Percentiles rank a stretch among this genome's conserved stretches.
These are phyloP conservation scores for Dothistroma septosporum DNA, from an alignment of 2,329 filamentous ascomycete species.

Conservation along the genomic window DNA sequence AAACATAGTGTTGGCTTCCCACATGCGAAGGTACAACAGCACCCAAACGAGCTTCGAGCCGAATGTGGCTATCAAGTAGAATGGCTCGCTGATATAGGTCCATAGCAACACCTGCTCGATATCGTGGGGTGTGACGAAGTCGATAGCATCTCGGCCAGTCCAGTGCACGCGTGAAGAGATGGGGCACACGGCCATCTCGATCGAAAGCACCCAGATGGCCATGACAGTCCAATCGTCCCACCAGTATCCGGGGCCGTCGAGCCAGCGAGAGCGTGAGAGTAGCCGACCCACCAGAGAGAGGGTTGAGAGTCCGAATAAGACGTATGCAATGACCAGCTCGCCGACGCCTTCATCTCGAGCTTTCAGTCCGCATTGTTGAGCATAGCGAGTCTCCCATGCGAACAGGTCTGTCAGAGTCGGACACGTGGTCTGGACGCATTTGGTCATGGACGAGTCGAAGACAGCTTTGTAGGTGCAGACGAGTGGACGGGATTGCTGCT, in stretches of 20 bases:
- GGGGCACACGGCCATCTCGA: conserved; percentile 8
- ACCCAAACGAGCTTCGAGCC: conserved; percentile 13
- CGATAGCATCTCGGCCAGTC: conserved; percentile 10
- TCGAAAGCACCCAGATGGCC: conserved; percentile 3
- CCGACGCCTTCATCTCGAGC: conserved; percentile 3
- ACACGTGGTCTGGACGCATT: conserved; percentile 10
- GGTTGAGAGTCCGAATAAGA: conserved; percentile 6
- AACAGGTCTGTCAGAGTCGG: conserved; percentile 9
- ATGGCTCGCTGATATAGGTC: conserved; percentile 14
- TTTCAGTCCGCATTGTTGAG: conserved; percentile 6
- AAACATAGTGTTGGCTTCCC: conserved; percentile 17
- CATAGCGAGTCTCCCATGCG: conserved; percentile 15
- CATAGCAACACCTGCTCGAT: background rate
- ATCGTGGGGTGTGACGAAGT: background rate
- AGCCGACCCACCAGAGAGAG: conserved; percentile 8
- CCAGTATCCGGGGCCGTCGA: conserved; percentile 16
- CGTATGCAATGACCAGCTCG: conserved; percentile 6
- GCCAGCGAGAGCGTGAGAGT: conserved; percentile 6
- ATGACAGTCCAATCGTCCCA: conserved; percentile 14
- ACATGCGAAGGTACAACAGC: conserved; percentile 15
- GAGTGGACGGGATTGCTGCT: background rate
- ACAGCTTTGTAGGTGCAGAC: conserved; percentile 8
- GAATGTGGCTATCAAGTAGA: conserved; percentile 13
- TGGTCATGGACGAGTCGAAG: conserved; percentile 11
- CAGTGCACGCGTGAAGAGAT: background rate